Evolutionary conservation across 306 rosid genomes (phyloP), one percentile per base, ranked within the genome.

Genomic region (Malus domestica): DNA sequence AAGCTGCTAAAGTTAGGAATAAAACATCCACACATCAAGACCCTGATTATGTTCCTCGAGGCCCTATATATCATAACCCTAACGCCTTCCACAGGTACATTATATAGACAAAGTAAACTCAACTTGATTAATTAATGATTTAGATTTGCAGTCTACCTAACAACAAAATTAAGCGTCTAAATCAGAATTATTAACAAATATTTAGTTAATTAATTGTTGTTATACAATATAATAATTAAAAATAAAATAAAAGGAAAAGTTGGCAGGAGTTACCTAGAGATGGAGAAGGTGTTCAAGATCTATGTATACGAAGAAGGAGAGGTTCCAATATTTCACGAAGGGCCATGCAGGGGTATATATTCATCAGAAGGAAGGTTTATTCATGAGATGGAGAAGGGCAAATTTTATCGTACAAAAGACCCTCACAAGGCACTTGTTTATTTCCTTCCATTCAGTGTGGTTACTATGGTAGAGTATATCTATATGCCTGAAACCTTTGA

Each of bases 261-360:
- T 42, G 19, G 20, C 29, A 88, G 91, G 89, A 89, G 93, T 75
- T 89, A 85, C 78, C 38, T 80, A 35, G 85, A 83, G 88, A 89
- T 89, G 93, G 91, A 89, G 76, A 85, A 82, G 87, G 15, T 63
- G 79, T 80, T 89, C 80, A 89, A 87, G 87, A 79, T 85, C 15
- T 89, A 70, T 60, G 88, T 89, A 70, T 89, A 42, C 45, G 88
- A 85, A 71, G 93, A 89, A 82, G 93, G 91, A 46, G 91, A 89
- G 72, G 77, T 78, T 32, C 88, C 93, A 2, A 0, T 89, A 59
- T 87, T 87, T 63, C 93, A 89, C 23, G 68, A 71, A 15, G 88
- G 88, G 63, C 76, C 80, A 68, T 73, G 83, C 83, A 85, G 57
- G 67, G 70, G 66, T 60, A 87, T 89, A 76, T 87, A 89, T 44